A percentile compares a stretch with the other conserved stretches of the same genome.
These are phyloP conservation scores for Eleusine indica DNA, from an alignment of 176 grass and related monocot species.

Conservation along the genomic window DNA sequence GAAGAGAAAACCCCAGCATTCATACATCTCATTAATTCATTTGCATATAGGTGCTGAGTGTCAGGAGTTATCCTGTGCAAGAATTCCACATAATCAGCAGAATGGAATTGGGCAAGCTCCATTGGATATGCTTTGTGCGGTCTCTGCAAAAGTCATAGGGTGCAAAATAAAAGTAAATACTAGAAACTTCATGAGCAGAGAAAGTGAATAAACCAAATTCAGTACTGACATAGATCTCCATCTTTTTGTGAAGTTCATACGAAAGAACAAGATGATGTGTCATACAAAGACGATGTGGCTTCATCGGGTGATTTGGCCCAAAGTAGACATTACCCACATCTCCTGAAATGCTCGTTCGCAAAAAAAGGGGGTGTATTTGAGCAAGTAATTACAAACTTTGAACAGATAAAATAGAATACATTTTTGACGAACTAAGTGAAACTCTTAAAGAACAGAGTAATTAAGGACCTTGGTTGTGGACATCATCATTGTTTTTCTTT, in stretches of 20 bases:
- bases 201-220: slow-evolving; percentile 34
- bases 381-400: not conserved
- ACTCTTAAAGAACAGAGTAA: not conserved
- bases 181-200: slow-evolving; percentile 20
- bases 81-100: slow-evolving; percentile 98
- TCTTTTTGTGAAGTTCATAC: slow-evolving; percentile 94
- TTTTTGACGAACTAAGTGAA: not conserved
- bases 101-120: slow-evolving; percentile 96
- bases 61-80: slow-evolving; percentile 95
- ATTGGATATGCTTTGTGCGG: slow-evolving; percentile 99
- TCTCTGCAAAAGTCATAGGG: slow-evolving; percentile 59
- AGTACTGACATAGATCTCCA: slow-evolving; percentile 97
- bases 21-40: slow-evolving; percentile 95
- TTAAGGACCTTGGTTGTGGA: not conserved
- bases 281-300: slow-evolving; percentile 98
- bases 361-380: not conserved
- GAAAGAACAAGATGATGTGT: slow-evolving; percentile 95
- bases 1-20: slow-evolving; percentile 41
- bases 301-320: slow-evolving; percentile 99
- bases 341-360: slow-evolving; percentile 51
- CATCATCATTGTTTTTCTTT: not conserved
- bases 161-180: slow-evolving; percentile 27
- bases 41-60: slow-evolving; percentile 68
- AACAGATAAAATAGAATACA: slow-evolving; percentile 1
- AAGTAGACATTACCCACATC: slow-evolving; percentile 98